Evolutionary conservation across 1,284 basidiomycete genomes (phyloP).

Genomic region (Boletus sp.): DNA sequence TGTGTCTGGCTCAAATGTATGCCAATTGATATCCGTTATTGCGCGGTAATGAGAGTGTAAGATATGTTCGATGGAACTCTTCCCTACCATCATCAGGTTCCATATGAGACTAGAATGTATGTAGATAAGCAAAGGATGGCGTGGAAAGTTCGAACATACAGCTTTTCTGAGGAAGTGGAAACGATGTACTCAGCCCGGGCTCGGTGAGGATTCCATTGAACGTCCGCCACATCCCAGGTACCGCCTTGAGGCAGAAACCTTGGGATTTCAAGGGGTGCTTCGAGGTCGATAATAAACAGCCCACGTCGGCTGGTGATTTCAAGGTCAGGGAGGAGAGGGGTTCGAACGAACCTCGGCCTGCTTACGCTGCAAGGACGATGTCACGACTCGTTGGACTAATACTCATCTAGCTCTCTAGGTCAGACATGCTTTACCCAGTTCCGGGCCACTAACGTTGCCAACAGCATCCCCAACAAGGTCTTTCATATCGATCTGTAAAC

Average conservation of each 20-base stretch:
- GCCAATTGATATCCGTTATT: conserved; percentile 97
- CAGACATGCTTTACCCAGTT: background rate
- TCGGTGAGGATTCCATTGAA: conserved; percentile 96
- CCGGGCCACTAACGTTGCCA: conserved; percentile 58
- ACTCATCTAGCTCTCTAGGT: conserved; percentile 55
- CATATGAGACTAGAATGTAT: conserved; percentile 81
- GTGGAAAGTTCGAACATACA: conserved; percentile 43
- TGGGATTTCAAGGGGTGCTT: conserved; percentile 82
- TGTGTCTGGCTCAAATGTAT: conserved; percentile 74
- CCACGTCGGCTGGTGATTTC: conserved; percentile 67
- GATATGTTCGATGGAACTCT: conserved; percentile 74
- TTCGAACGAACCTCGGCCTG: conserved; percentile 2
- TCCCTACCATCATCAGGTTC: conserved; percentile 77
- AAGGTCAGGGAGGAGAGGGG: background rate
- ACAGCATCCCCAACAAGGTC: conserved; percentile 74
- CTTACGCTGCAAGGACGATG: conserved; percentile 76
- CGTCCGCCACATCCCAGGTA: conserved; percentile 94
- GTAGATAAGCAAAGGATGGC: conserved; percentile 8
- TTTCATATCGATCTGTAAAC: conserved; percentile 73
- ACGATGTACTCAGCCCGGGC: conserved; percentile 85
- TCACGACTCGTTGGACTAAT: conserved; percentile 77
- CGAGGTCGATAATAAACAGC: conserved; percentile 94
- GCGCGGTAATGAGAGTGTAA: conserved; percentile 86
- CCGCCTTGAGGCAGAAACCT: conserved; percentile 93
- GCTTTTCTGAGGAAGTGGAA: conserved; percentile 92